These are phyloP conservation scores for Lunularia cruciata DNA, from an alignment of 225 moss, liverwort and hornwort species.

Conservation along the genomic window DNA sequence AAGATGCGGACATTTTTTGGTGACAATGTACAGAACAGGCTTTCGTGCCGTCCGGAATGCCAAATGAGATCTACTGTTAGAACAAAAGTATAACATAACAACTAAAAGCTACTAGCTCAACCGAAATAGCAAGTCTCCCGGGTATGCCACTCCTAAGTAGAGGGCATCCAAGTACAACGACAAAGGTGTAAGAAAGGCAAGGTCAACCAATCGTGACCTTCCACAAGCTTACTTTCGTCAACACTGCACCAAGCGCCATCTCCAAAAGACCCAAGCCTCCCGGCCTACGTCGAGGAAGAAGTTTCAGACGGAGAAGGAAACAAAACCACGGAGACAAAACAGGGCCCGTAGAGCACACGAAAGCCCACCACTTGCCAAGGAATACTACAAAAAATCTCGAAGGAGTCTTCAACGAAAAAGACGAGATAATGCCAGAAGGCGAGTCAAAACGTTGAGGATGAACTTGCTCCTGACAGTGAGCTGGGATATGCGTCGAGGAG, in stretches of 20 bases:
- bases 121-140: constrained; percentile 55
- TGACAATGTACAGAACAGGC: constrained; percentile 41
- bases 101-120: constrained; percentile 47
- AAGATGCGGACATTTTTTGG: constrained; percentile 22
- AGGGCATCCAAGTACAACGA: constrained; percentile 52
- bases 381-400: constrained; percentile 37
- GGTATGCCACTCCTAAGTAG: constrained; percentile 47
- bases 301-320: constrained; percentile 40
- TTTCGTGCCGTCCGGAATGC: constrained; percentile 41
- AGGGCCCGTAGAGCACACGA: constrained; percentile 23
- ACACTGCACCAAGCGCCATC: constrained; percentile 40
- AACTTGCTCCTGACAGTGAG: not conserved
- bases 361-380: constrained; percentile 30
- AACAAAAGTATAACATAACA: constrained; percentile 34
- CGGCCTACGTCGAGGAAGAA: constrained; percentile 42
- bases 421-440: not conserved
- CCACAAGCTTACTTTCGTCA: not conserved
- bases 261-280: constrained; percentile 42
- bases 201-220: constrained; percentile 27
- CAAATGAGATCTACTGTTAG: constrained; percentile 30
- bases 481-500: not conserved
- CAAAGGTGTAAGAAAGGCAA: constrained; percentile 19
- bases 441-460: not conserved
- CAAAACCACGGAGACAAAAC: constrained; percentile 39
- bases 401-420: constrained; percentile 18